These are phyloP conservation scores for Penicillium cinerascens DNA, from an alignment of 495 filamentous ascomycete genomes.

Conservation along the genomic window DNA sequence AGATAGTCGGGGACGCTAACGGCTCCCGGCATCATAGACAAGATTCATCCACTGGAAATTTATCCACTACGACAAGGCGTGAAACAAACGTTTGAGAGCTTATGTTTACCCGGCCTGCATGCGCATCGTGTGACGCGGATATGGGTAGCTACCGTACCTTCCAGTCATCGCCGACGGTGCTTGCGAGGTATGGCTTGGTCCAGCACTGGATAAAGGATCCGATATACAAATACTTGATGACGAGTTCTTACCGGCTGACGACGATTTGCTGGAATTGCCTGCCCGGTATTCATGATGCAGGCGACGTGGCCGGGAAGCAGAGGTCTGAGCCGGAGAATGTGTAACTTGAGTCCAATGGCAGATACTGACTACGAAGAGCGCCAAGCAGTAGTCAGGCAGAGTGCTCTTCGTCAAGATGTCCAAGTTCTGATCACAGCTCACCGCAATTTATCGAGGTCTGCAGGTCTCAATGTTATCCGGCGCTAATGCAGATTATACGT, in stretches of 20 bases:
- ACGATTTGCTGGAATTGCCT: slow-evolving; percentile 59
- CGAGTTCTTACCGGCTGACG: slow-evolving; percentile 58
- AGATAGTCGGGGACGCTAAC: slow-evolving; percentile 71
- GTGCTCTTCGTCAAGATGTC: slow-evolving; percentile 54
- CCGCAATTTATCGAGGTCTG: slow-evolving; percentile 68
- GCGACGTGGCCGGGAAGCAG: slow-evolving; percentile 61
- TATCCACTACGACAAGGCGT: slow-evolving; percentile 63
- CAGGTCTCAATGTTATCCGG: slow-evolving; percentile 50
- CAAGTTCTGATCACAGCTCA: slow-evolving; percentile 65
- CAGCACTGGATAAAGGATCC: slow-evolving; percentile 65
- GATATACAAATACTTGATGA: slow-evolving; percentile 63
- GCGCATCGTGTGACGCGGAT: slow-evolving; percentile 15
- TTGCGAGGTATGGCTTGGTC: slow-evolving; percentile 67
- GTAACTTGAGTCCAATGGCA: slow-evolving; percentile 59
- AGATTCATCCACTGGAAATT: slow-evolving; percentile 74
- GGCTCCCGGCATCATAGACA: slow-evolving; percentile 58
- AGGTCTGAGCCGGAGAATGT: slow-evolving; percentile 41
- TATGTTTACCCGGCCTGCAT: background rate
- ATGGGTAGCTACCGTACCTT: slow-evolving; percentile 48
- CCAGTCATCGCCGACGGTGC: slow-evolving; percentile 59
- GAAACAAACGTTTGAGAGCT: slow-evolving; percentile 56
- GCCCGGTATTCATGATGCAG: slow-evolving; percentile 41
- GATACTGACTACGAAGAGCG: slow-evolving; percentile 85
- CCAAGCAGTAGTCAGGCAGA: slow-evolving; percentile 47
- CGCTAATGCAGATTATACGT: slow-evolving; percentile 44